Conservation (phyloP, 2,329 filamentous ascomycete genomes). For the Clarireedia monteithiana region DNA sequence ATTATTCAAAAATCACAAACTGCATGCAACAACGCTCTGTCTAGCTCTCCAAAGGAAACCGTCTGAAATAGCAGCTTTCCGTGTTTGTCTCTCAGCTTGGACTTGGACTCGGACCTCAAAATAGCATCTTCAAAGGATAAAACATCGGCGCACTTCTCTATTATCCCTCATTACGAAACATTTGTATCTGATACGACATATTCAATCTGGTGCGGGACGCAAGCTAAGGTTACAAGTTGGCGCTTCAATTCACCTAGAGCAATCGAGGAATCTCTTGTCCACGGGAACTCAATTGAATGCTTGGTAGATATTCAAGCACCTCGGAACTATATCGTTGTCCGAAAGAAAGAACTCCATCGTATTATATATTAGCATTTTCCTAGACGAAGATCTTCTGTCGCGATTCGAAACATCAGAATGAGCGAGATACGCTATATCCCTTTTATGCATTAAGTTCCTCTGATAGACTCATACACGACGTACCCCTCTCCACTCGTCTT, state of each 20-base stretch:
- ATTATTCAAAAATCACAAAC: not conserved
- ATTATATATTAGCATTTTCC: not conserved
- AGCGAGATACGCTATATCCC: not conserved
- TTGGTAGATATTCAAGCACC: not conserved
- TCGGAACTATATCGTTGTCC: not conserved
- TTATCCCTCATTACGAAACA: not conserved
- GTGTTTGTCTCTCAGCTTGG: not conserved
- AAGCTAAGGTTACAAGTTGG: not conserved
- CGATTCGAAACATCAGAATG: conserved; percentile 6
- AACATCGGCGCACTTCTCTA: not conserved
- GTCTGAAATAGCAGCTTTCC: too few species aligned
- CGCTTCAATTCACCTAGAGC: not conserved
- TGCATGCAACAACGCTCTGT: not conserved
- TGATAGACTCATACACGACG: not conserved
- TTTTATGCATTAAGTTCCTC: conserved; percentile 5
- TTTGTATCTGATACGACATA: not conserved
- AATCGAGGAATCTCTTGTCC: too few species aligned
- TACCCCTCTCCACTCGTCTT: not conserved
- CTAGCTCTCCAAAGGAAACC: too few species aligned
- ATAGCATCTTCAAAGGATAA: not conserved
- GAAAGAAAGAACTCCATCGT: not conserved
- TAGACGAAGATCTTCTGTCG: not conserved
- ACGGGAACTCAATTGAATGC: too few species aligned
- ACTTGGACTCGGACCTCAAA: not conserved
- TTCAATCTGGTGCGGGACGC: not conserved